Evolutionary conservation across 2,329 filamentous ascomycete species (phyloP).

Genomic region (Stachybotrys chartarum): DNA sequence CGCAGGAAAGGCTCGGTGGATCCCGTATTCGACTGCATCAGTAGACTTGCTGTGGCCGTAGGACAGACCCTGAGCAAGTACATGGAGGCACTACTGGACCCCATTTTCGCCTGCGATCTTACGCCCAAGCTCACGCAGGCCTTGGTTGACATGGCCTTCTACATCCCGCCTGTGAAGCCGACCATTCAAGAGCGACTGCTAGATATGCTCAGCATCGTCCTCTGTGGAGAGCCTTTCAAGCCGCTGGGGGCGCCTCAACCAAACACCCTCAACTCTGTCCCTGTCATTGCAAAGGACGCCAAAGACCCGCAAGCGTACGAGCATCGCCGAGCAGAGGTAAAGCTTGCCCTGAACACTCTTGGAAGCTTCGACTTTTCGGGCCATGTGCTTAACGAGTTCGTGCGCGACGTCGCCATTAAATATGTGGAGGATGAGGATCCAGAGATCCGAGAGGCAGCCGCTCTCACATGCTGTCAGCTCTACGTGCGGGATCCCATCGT

Average conservation of each 20-base stretch:
- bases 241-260: slow-evolving; percentile 82
- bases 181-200: slow-evolving; percentile 90
- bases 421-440: slow-evolving; percentile 96
- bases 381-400: slow-evolving; percentile 95
- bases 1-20: slow-evolving; percentile 56
- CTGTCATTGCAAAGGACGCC: slow-evolving; percentile 79
- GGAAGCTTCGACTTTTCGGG: slow-evolving; percentile 96
- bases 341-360: slow-evolving; percentile 85
- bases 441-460: slow-evolving; percentile 87
- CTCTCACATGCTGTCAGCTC: slow-evolving; percentile 94
- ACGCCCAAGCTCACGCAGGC: slow-evolving; percentile 92
- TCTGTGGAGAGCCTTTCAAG: slow-evolving; percentile 87
- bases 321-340: slow-evolving; percentile 76
- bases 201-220: slow-evolving; percentile 88
- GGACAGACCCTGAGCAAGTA: slow-evolving; percentile 97
- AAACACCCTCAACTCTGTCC: slow-evolving; percentile 73
- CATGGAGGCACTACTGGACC: slow-evolving; percentile 90
- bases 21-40: slow-evolving; percentile 96
- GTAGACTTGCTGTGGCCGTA: slow-evolving; percentile 88
- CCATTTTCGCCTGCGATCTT: slow-evolving; percentile 93
- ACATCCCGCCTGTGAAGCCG: slow-evolving; percentile 88
- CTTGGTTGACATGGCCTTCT: slow-evolving; percentile 96
- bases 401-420: slow-evolving; percentile 94
- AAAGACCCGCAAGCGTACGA: slow-evolving; percentile 80
- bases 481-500: slow-evolving; percentile 97